phyloP scores from a whole-genome alignment of 257 asterid genomes.

The Nicotiana undulata region DNA sequence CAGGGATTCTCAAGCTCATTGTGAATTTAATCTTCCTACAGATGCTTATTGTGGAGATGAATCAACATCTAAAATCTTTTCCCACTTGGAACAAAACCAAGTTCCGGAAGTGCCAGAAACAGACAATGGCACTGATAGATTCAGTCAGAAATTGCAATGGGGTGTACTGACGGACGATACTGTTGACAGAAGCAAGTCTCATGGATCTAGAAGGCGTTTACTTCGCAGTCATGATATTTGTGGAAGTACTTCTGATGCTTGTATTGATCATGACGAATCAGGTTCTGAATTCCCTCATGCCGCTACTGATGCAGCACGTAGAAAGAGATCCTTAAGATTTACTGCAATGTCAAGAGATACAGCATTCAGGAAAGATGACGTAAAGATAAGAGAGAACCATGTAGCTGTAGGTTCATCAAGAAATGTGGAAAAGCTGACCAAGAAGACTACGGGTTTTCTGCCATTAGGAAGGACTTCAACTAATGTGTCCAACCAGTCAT shows the following conservation, averaged over 20 bases:
- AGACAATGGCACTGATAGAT: constrained; percentile 19
- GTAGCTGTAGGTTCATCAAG: constrained; percentile 41
- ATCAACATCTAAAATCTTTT: constrained; percentile 22
- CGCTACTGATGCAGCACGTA: constrained; percentile 67
- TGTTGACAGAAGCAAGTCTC: background rate
- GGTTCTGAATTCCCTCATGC: constrained; percentile 46
- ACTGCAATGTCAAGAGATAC: constrained; percentile 43
- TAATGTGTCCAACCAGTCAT: constrained; percentile 31
- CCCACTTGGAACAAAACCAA: constrained; percentile 25
- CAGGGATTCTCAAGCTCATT: constrained; percentile 24
- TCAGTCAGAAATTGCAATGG: constrained; percentile 17
- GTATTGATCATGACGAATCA: constrained; percentile 25
- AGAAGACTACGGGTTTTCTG: constrained; percentile 28
- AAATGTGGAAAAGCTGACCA: constrained; percentile 34
- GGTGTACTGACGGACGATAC: constrained; percentile 11
- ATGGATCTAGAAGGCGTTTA: constrained; percentile 1
- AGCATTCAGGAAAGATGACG: constrained; percentile 19
- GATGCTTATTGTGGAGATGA: constrained; percentile 30
- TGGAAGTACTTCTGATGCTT: constrained; percentile 26
- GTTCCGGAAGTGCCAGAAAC: constrained; percentile 12
- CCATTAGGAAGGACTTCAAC: constrained; percentile 39
- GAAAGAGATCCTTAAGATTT: constrained; percentile 61
- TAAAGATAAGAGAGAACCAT: constrained; percentile 27
- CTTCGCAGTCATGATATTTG: constrained; percentile 23
- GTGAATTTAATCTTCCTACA: constrained; percentile 11